Evolutionary conservation across 441 rosid genomes (phyloP), one percentile per base, ranked within the genome.

Genomic region (Gossypium schwendimanii): DNA sequence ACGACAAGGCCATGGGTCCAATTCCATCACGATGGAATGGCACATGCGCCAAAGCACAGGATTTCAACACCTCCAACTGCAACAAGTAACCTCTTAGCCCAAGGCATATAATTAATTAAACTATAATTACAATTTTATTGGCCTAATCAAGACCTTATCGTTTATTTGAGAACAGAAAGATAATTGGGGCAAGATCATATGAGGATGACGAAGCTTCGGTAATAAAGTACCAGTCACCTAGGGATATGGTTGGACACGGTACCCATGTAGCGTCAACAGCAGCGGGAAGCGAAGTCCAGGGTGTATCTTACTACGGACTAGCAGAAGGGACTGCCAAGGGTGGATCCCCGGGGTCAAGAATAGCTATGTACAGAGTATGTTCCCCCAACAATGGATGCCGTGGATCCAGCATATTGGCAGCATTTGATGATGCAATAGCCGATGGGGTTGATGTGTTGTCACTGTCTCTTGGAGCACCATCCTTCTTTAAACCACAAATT

Each of bases 401-500:
- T 9, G 88, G 87, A 9, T 85, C 92, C 11, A 77, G 81, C 53
- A 81, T 88, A 74, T 69, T 88, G 58, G 90, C 92, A 2, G 90
- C 87, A 6, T 88, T 83, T 33, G 89, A 88, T 36, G 88, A 86
- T 75, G 90, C 89, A 0, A 85, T 88, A 1, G 82, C 80, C 0
- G 89, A 86, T 65, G 87, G 84, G 5, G 88, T 87, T 0, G 91
- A 91, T 63, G 78, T 89, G 39, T 63, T 89, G 26, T 93, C 98
- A 0, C 65, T 90, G 14, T 91, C 97, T 1, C 85, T 91, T 15
- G 97, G 97, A 54, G 72, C 81, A 67, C 15, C 75, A 0, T 59
- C 77, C 3, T 74, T 80, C 8, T 23, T 69, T 0, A 75, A 41
- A 0, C 74, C 80, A 0, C 87, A 85, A 4, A 3, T 87, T 17